Percentiles rank a stretch among this genome's conserved stretches.
These are phyloP conservation scores for Kluyveromyces sp. DNA, from an alignment of 1,139 yeast genomes.

Conservation along the genomic window DNA sequence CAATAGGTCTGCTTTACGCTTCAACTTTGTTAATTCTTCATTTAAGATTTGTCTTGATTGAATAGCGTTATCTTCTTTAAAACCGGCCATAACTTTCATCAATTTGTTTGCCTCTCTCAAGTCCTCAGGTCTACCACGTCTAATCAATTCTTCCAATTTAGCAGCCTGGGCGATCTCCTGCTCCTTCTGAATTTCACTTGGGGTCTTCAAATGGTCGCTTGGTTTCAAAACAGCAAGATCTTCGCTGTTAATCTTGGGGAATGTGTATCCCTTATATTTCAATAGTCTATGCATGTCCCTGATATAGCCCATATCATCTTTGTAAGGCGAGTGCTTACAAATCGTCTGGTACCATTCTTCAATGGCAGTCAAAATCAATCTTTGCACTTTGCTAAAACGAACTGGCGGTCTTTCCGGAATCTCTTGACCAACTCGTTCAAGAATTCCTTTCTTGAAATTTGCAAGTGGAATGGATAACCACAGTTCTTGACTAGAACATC, in stretches of 20 bases:
- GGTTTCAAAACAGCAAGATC: slow-evolving; percentile 94
- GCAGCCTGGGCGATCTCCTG: slow-evolving; percentile 92
- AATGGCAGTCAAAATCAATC: slow-evolving; percentile 78
- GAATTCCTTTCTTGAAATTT: slow-evolving; percentile 90
- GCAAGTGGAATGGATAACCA: slow-evolving; percentile 94
- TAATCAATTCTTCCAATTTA: slow-evolving; percentile 86
- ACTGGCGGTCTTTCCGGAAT: slow-evolving; percentile 91
- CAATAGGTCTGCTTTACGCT: slow-evolving; percentile 81
- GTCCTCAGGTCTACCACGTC: slow-evolving; percentile 94
- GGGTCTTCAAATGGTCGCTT: slow-evolving; percentile 78
- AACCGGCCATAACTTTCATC: slow-evolving; percentile 98
- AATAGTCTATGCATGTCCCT: slow-evolving; percentile 93
- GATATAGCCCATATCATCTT: slow-evolving; percentile 85
- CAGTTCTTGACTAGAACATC: slow-evolving; percentile 95
- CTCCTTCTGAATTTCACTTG: slow-evolving; percentile 85
- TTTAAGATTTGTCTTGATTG: slow-evolving; percentile 71
- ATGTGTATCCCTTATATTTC: slow-evolving; percentile 78
- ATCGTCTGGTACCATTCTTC: slow-evolving; percentile 98
- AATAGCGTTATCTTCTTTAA: slow-evolving; percentile 64
- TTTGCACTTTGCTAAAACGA: slow-evolving; percentile 74
- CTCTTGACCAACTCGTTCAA: slow-evolving; percentile 84
- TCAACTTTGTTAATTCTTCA: slow-evolving; percentile 77
- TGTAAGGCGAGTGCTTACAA: slow-evolving; percentile 82
- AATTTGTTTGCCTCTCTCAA: slow-evolving; percentile 91
- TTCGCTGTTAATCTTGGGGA: slow-evolving; percentile 85